Conservation (phyloP, 2,329 filamentous ascomycete species). For the Chalaropsis ovoidea region DNA sequence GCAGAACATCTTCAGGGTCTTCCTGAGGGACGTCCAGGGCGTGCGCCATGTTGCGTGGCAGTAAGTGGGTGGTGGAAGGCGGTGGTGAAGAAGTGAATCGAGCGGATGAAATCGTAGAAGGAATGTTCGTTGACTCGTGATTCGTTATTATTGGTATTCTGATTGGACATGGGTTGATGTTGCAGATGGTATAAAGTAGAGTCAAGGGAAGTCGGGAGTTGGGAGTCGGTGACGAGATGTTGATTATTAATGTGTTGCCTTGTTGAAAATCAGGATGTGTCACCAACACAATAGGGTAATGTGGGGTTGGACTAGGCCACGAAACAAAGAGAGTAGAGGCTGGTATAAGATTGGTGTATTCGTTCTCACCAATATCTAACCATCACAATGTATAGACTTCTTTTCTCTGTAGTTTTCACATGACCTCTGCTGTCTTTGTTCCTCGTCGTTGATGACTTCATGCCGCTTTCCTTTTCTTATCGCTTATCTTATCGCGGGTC, state of each 20-base stretch:
- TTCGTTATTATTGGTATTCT: neutral
- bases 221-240: neutral
- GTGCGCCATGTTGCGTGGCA: slow-evolving; percentile 56
- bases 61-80: too few species aligned
- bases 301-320: too few species aligned
- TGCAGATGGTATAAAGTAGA: neutral
- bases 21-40: slow-evolving; percentile 56
- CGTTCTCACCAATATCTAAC: too few species aligned
- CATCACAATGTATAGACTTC: too few species aligned
- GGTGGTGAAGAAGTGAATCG: too few species aligned
- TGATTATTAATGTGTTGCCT: slow-evolving; percentile 18
- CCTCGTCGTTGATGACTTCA: slow-evolving; percentile 13
- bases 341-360: neutral
- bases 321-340: neutral
- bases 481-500: neutral
- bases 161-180: neutral
- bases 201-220: neutral
- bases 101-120: too few species aligned
- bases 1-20: slow-evolving; percentile 57
- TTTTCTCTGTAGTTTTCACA: neutral
- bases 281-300: neutral
- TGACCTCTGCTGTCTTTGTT: neutral
- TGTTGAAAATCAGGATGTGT: neutral
- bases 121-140: too few species aligned
- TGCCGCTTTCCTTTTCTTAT: slow-evolving; percentile 4